A percentile compares a stretch with the other conserved stretches of the same genome.
Conservation (phyloP, 495 filamentous ascomycete species). For the Penicillium flavigenum region DNA sequence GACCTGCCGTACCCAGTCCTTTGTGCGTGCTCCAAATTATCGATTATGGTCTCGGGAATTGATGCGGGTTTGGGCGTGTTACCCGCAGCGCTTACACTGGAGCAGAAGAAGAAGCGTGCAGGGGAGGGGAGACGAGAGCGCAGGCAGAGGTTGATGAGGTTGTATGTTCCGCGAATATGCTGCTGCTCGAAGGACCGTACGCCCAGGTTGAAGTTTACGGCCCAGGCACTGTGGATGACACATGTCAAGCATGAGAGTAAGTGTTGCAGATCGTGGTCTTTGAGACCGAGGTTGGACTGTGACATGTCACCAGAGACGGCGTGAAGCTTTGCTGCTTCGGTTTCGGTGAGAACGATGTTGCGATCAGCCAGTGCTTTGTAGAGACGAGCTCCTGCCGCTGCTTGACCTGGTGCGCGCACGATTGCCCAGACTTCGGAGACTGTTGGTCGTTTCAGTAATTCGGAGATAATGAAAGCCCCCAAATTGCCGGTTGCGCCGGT, state of each 20-base stretch:
- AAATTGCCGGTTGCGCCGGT: slow-evolving; percentile 65
- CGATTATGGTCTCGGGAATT: slow-evolving; percentile 50
- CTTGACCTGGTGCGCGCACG: slow-evolving; percentile 48
- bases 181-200: slow-evolving; percentile 58
- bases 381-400: slow-evolving; percentile 24
- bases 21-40: slow-evolving; percentile 49
- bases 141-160: slow-evolving; percentile 60
- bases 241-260: slow-evolving; percentile 46
- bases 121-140: slow-evolving; percentile 32
- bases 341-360: slow-evolving; percentile 20
- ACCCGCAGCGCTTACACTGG: slow-evolving; percentile 53
- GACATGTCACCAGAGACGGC: slow-evolving; percentile 30
- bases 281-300: slow-evolving; percentile 47
- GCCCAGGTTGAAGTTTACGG: slow-evolving; percentile 71
- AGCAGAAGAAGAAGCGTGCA: slow-evolving; percentile 58
- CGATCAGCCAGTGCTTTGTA: slow-evolving; percentile 25
- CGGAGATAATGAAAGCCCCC: slow-evolving; percentile 55
- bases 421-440: slow-evolving; percentile 55
- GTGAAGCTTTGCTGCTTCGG: slow-evolving; percentile 22
- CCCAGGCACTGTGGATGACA: slow-evolving; percentile 66
- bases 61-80: slow-evolving; percentile 29
- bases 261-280: slow-evolving; percentile 31
- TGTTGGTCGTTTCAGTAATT: slow-evolving; percentile 30
- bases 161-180: slow-evolving; percentile 56
- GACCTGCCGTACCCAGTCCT: slow-evolving; percentile 58